Evolutionary conservation across 1,284 basidiomycete species (phyloP).

Genomic region (Lentinus polychrous): DNA sequence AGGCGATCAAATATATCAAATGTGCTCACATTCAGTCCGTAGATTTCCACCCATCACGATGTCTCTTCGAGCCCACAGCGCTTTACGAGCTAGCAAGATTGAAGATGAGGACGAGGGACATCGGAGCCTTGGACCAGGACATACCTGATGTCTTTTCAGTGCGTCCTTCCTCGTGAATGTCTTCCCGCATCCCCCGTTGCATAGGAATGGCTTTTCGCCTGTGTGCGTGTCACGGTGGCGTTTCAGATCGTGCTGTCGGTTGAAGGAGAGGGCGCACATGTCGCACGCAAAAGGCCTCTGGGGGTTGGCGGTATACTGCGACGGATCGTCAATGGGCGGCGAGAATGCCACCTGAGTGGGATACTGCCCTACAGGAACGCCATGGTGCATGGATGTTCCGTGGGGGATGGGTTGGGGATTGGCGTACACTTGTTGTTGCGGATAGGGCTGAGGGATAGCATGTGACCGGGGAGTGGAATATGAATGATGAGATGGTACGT

Average conservation of each 20-base stretch:
- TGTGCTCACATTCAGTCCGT: slow-evolving; percentile 3
- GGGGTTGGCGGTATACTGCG: slow-evolving; percentile 61
- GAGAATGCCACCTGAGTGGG: slow-evolving; percentile 22
- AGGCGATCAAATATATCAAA: neutral
- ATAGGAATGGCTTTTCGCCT: slow-evolving; percentile 73
- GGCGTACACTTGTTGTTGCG: slow-evolving; percentile 15
- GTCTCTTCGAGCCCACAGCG: slow-evolving; percentile 66
- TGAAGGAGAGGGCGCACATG: slow-evolving; percentile 74
- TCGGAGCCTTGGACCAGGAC: slow-evolving; percentile 12
- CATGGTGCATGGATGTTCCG: slow-evolving; percentile 14
- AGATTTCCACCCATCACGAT: slow-evolving; percentile 28
- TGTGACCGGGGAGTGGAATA: slow-evolving; percentile 22
- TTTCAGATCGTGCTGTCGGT: slow-evolving; percentile 75
- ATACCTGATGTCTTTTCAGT: slow-evolving; percentile 72
- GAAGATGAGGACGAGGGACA: slow-evolving; percentile 7
- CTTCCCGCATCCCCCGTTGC: slow-evolving; percentile 76
- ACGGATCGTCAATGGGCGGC: slow-evolving; percentile 21
- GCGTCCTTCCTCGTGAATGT: slow-evolving; percentile 80
- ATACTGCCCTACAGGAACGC: slow-evolving; percentile 21
- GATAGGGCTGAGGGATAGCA: slow-evolving; percentile 15
- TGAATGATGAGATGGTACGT: slow-evolving; percentile 15
- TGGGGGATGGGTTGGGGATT: slow-evolving; percentile 12
- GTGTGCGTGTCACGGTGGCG: slow-evolving; percentile 76
- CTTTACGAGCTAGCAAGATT: slow-evolving; percentile 58
- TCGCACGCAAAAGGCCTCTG: slow-evolving; percentile 69